Evolutionary conservation across 805 yeast genomes (phyloP).

Genomic region (Metschnikowia lunata): DNA sequence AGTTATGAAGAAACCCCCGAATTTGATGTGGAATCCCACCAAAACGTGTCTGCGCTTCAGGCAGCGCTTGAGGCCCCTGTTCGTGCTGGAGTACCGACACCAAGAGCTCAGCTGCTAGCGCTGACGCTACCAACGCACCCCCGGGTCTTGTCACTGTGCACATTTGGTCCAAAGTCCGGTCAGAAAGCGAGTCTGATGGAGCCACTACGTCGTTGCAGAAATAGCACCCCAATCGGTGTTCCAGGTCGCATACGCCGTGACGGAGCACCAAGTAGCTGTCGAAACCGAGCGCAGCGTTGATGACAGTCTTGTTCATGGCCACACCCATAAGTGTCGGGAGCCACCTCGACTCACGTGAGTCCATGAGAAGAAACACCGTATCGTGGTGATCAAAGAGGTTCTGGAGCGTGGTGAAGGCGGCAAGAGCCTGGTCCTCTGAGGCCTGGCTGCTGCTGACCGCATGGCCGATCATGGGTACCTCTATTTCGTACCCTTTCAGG

Average conservation of each 20-base stretch:
- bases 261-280: constrained; percentile 92
- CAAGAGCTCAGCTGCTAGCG: constrained; percentile 79
- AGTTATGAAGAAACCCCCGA: constrained; percentile 75
- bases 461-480: constrained; percentile 97
- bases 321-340: constrained; percentile 84
- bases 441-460: constrained; percentile 46
- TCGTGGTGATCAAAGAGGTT: constrained; percentile 65
- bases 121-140: constrained; percentile 81
- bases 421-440: constrained; percentile 40
- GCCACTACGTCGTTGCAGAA: constrained; percentile 96
- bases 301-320: constrained; percentile 63
- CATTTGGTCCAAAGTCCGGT: constrained; percentile 93
- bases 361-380: constrained; percentile 77
- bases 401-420: constrained; percentile 50
- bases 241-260: constrained; percentile 43
- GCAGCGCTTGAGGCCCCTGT: constrained; percentile 42
- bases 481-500: constrained; percentile 58
- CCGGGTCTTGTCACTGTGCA: constrained; percentile 99
- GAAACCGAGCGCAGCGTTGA: constrained; percentile 93
- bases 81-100: constrained; percentile 72
- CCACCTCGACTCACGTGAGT: constrained; percentile 96
- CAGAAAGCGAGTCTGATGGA: constrained; percentile 82
- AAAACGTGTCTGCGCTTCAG: constrained; percentile 33
- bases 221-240: constrained; percentile 76
- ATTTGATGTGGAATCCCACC: constrained; percentile 87